These are phyloP conservation scores for Calvatia gigantea DNA, from an alignment of 768 basidiomycete species.

Conservation along the genomic window DNA sequence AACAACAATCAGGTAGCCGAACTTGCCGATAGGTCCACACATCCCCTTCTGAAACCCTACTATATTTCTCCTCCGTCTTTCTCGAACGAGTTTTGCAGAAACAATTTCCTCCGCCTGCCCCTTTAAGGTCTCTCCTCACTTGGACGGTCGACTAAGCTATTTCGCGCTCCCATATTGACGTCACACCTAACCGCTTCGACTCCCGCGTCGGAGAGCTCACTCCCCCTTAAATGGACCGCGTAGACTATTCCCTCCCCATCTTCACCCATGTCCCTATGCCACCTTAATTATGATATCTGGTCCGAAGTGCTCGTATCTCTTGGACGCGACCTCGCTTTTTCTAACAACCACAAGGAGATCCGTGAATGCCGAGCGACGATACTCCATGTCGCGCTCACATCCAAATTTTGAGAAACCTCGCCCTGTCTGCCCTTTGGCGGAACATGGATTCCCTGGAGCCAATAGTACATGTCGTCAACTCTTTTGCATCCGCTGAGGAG, in stretches of 20 bases:
- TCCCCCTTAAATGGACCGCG: no score
- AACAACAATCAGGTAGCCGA: no score
- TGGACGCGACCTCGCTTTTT: background rate
- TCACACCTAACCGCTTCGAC: background rate
- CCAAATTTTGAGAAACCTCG: background rate
- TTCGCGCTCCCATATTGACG: no score
- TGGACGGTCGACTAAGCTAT: no score
- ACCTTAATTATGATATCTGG: background rate
- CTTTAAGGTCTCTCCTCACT: no score
- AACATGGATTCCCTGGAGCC: background rate
- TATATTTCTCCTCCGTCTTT: no score
- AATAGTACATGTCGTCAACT: background rate
- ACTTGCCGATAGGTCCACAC: no score
- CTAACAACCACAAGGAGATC: background rate
- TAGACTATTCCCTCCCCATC: background rate
- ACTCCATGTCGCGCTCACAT: background rate
- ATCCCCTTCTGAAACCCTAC: no score
- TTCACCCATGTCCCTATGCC: background rate
- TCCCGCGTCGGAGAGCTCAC: no score
- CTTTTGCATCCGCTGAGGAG: background rate
- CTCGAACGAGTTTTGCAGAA: no score
- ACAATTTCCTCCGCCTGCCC: no score
- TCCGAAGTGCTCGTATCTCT: background rate
- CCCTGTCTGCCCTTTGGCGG: background rate
- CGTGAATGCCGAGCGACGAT: background rate